Evolutionary conservation across 2,329 filamentous ascomycete genomes (phyloP).

Genomic region (Pseudocercospora crystallina): DNA sequence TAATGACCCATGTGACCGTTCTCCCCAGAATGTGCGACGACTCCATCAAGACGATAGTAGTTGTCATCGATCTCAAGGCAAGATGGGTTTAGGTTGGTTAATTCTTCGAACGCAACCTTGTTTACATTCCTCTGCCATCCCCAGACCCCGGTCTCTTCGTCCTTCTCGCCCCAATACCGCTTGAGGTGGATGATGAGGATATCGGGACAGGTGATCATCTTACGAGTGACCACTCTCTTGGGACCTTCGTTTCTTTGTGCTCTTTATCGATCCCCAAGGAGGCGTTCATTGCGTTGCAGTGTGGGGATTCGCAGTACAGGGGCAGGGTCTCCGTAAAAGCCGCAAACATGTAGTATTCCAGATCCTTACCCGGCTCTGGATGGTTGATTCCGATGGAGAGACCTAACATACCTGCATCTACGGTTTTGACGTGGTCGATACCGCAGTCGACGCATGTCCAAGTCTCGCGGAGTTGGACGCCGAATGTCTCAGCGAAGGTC

Average conservation of each 20-base stretch:
- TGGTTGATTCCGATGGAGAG: not conserved
- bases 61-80: not conserved
- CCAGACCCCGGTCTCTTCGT: not conserved
- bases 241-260: conserved; percentile 6
- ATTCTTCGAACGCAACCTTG: not conserved
- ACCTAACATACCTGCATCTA: too few relatives aligned
- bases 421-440: not conserved
- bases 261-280: too few relatives aligned
- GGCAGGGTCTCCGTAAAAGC: not conserved
- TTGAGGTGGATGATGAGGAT: conserved; percentile 11
- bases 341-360: not conserved
- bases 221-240: not conserved
- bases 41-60: conserved; percentile 14
- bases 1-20: conserved; percentile 14
- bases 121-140: too few relatives aligned
- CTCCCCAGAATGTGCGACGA: conserved; percentile 13
- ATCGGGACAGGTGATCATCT: conserved; percentile 4
- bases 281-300: not conserved
- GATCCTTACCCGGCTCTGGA: not conserved
- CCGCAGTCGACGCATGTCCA: conserved; percentile 12
- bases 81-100: not conserved
- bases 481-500: conserved; percentile 8
- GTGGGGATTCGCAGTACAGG: not conserved
- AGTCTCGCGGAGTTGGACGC: not conserved
- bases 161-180: not conserved